A percentile compares a stretch with the other conserved stretches of the same genome.
These are phyloP conservation scores for Meredithiella fracta DNA, from an alignment of 2,329 filamentous ascomycete species.

Conservation along the genomic window DNA sequence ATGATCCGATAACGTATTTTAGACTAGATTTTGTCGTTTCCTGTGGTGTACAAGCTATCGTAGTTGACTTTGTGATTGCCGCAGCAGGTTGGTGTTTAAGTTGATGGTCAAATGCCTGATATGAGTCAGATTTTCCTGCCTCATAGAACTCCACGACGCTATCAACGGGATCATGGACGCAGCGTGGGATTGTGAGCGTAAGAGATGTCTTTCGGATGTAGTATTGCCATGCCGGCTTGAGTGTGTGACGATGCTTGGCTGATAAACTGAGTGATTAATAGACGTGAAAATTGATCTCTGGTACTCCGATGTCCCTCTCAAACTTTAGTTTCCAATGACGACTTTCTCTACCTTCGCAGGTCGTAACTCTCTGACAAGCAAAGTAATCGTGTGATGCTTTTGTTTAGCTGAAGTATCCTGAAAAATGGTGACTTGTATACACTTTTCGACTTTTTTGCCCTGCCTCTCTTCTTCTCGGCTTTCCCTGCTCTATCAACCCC, in stretches of 20 bases:
- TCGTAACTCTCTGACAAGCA: neutral
- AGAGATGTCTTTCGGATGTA: too few relatives aligned
- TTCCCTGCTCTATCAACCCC: neutral
- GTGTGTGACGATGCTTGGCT: too few relatives aligned
- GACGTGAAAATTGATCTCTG: too few relatives aligned
- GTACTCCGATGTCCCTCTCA: constrained; percentile 3
- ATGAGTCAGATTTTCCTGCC: too few relatives aligned
- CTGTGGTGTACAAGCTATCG: neutral
- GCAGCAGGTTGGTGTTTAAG: too few relatives aligned
- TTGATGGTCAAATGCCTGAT: too few relatives aligned
- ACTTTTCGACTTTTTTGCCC: neutral
- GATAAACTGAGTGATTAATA: too few relatives aligned
- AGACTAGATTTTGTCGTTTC: neutral
- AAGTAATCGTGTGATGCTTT: neutral
- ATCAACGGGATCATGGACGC: too few relatives aligned
- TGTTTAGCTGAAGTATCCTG: neutral
- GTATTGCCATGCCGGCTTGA: too few relatives aligned
- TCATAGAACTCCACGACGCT: too few relatives aligned
- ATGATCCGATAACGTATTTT: constrained; percentile 4
- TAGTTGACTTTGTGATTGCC: too few relatives aligned
- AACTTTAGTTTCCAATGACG: constrained; percentile 12
- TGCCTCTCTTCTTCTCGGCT: neutral
- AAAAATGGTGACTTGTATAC: constrained; percentile 1
- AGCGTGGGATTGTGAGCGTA: too few relatives aligned
- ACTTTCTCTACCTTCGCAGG: neutral